Conservation (phyloP, 2,329 filamentous ascomycete genomes). For the Tolypocladium capitatum region DNA sequence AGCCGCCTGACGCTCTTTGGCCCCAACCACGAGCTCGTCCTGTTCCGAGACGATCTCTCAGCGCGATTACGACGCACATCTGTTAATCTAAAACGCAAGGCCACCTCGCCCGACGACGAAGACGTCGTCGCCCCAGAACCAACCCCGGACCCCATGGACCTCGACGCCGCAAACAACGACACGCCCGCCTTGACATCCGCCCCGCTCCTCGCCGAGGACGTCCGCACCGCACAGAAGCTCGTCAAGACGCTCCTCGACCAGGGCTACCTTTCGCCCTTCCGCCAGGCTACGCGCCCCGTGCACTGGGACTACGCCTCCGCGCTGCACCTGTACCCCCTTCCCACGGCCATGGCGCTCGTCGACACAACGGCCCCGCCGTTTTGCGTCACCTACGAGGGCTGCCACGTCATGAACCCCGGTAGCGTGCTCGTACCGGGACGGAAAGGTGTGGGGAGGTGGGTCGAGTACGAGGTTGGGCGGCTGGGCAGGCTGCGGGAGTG, state of each 20-base stretch:
- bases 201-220: slow-evolving; percentile 25
- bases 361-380: slow-evolving; percentile 75
- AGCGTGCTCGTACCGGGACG: slow-evolving; percentile 57
- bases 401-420: slow-evolving; percentile 90
- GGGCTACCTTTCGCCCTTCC: slow-evolving; percentile 77
- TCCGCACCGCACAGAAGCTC: slow-evolving; percentile 55
- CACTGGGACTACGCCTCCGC: slow-evolving; percentile 77
- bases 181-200: slow-evolving; percentile 6
- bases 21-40: slow-evolving; percentile 70
- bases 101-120: slow-evolving; percentile 18
- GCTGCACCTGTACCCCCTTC: slow-evolving; percentile 76
- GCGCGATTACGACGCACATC: slow-evolving; percentile 64
- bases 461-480: slow-evolving; percentile 67
- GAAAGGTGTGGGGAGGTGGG: slow-evolving; percentile 62
- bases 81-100: slow-evolving; percentile 48
- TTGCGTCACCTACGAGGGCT: slow-evolving; percentile 84
- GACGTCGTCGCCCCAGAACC: slow-evolving; percentile 4
- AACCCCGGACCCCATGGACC: slow-evolving; percentile 24
- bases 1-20: slow-evolving; percentile 74
- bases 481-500: slow-evolving; percentile 52
- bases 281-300: slow-evolving; percentile 63
- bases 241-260: slow-evolving; percentile 90
- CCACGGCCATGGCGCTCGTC: slow-evolving; percentile 68
- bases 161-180: slow-evolving; percentile 20
- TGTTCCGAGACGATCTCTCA: slow-evolving; percentile 80